A percentile compares a stretch with the other conserved stretches of the same genome.
These are phyloP conservation scores for Pichia gijzeniarum DNA, from an alignment of 805 yeast genomes.

Conservation along the genomic window DNA sequence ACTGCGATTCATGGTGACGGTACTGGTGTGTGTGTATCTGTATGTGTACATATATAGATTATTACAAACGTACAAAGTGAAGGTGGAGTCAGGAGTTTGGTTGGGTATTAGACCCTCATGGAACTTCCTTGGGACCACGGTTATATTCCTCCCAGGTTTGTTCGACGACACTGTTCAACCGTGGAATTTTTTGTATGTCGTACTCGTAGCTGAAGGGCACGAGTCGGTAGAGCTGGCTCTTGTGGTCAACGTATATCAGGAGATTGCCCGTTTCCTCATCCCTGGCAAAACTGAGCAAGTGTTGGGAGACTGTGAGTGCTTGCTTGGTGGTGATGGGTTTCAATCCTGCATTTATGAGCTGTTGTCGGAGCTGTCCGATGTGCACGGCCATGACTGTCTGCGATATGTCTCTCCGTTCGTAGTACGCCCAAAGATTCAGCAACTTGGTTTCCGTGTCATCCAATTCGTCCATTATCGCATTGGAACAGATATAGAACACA, in stretches of 20 bases:
- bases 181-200: slow-evolving; percentile 8
- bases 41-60: too few species aligned
- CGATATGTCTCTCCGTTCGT: slow-evolving; percentile 19
- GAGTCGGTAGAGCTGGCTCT: slow-evolving; percentile 9
- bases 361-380: slow-evolving; percentile 18
- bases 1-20: too few species aligned
- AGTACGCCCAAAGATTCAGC: slow-evolving; percentile 8
- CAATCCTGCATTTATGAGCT: slow-evolving; percentile 14
- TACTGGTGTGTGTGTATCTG: too few species aligned
- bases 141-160: slow-evolving; percentile 5
- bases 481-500: neutral
- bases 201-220: slow-evolving; percentile 21
- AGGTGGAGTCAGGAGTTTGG: too few species aligned
- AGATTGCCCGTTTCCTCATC: slow-evolving; percentile 14
- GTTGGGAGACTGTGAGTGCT: slow-evolving; percentile 13
- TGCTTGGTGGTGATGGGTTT: slow-evolving; percentile 14
- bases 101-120: too few species aligned
- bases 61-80: too few species aligned
- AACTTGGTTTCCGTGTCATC: slow-evolving; percentile 9
- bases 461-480: slow-evolving; percentile 2
- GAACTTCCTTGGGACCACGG: neutral
- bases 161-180: slow-evolving; percentile 1
- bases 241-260: slow-evolving; percentile 14
- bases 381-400: slow-evolving; percentile 22
- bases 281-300: slow-evolving; percentile 13